Evolutionary conservation across 768 basidiomycete genomes (phyloP), one percentile per base, ranked within the genome.

Genomic region (Rhodotorula sphaerocarpa): DNA sequence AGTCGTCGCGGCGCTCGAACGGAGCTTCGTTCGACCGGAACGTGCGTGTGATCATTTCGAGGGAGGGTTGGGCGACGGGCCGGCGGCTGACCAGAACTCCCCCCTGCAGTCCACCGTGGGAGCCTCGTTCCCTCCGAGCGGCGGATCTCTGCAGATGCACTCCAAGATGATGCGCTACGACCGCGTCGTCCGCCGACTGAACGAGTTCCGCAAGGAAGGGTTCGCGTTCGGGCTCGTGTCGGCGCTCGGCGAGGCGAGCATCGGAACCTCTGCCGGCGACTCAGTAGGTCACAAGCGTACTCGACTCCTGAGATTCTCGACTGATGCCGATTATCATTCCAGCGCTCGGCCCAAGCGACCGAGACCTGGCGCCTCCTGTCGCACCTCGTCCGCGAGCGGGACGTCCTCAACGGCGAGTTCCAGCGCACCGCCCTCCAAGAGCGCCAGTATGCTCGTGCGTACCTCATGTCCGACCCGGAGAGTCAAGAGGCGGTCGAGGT

Each of bases 81-180:
- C n/a, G 25, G 12, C 43, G 7, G 39, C 27, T 63, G 21, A 43
- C 50, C 14, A 28, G 18, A 36, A 12, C 25, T 44, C 51, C 16
- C 48, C 20, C 46, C 30, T 42, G 28, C 25, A 47, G 28, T 21
- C 43, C 27, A 27, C 48, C 15, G 27, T 45, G 25, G 23, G 25
- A 44, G 0, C 45, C 47, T 12, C 50, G 36, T 33, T 15, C 48
- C 47, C 28, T 41, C 39, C 2, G 23, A 46, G 2, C 20, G 42
- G 18, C 36, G 50, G 34, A 28, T 63, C 71, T 11, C 62, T 72
- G 43, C 66, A 70, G 55, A 73, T 73, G 85, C 90, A 92, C 75
- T 84, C 81, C 75, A 88, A 88, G 76, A 91, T 96, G 91, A 89
- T 96, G 86, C 85, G 84, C 18, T 99, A 96, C 74, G 88, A 92